Evolutionary conservation across 495 filamentous ascomycete species (phyloP), one percentile per base, ranked within the genome.

Genomic region (Lophium mytilinum): DNA sequence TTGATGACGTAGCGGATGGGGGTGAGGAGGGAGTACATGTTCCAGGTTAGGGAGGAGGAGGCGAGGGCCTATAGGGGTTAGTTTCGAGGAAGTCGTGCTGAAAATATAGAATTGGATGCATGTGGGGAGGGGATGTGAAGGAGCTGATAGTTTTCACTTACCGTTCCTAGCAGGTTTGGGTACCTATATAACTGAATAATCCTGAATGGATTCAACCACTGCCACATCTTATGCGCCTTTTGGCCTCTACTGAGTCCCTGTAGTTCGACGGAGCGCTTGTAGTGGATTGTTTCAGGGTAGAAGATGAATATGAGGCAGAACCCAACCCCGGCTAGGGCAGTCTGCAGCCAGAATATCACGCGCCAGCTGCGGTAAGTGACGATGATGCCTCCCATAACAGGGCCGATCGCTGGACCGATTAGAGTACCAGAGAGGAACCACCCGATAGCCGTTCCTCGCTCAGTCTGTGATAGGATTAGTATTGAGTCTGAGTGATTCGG

Each of bases 1-100:
- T 88, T 88, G 0, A 90, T 69, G 8, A 88, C 81, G 64, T 86
- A 88, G 30, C 84, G 82, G 64, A 88, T 88, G 0, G 86, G 85
- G 1, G 85, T 89, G 12, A 89, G 73, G 4, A 88, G 74, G 24
- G 76, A 79, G 62, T 88, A 89, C 75, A 86, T 84, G 61, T 86
- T 87, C 83, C 82, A 88, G 50, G 88, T 80, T 1, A 87, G 74
- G 30, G 79, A 75, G 1, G 77, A 76, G 17, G 79, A 80, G 1
- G 83, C 82, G 0, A 88, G 57, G 6, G 78, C 81, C 64, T 66
- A 15, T 21, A 12, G 3, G 30, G 24, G 19, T 39, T 9, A 37
- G 24, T 5, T 30, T 17, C 19, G 4, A 14, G 15, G 7, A 30
- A 18, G 34, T 9, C 19, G 14, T 2, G 17, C 6, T 30, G 24